Evolutionary conservation across 306 rosid species (phyloP).

Genomic region (Styphnolobium japonicum): DNA sequence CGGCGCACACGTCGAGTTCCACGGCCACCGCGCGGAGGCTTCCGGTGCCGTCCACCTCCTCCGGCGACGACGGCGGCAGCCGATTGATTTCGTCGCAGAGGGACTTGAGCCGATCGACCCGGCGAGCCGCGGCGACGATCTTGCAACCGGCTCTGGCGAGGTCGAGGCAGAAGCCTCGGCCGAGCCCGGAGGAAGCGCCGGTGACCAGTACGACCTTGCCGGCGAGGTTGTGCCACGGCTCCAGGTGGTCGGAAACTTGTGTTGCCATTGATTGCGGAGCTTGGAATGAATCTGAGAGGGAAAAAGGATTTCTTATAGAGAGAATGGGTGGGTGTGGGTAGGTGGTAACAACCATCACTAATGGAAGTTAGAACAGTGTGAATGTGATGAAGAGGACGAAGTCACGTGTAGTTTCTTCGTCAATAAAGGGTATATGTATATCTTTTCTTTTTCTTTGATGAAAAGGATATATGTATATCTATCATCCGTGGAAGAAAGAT

Average conservation of each 20-base stretch:
- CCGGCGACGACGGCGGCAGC: neutral
- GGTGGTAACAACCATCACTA: too few species aligned
- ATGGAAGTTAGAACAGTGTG: too few species aligned
- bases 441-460: too few species aligned
- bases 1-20: conserved; percentile 65
- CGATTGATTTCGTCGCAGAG: conserved; percentile 57
- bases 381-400: too few species aligned
- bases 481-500: too few species aligned
- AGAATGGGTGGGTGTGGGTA: too few species aligned
- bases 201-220: conserved; percentile 84
- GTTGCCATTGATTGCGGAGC: conserved; percentile 28
- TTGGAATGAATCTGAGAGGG: neutral
- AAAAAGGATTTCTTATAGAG: neutral
- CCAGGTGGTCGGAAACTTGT: conserved; percentile 26
- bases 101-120: conserved; percentile 57
- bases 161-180: conserved; percentile 65
- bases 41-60: neutral
- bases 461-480: too few species aligned
- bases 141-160: conserved; percentile 66
- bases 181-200: conserved; percentile 85
- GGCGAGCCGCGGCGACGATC: conserved; percentile 69
- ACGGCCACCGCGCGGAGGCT: conserved; percentile 50
- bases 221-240: conserved; percentile 51
- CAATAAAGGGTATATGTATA: too few species aligned
- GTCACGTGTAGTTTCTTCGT: too few species aligned